Conservation (phyloP, 2,329 filamentous ascomycete genomes). For the Fusarium sp. region DNA sequence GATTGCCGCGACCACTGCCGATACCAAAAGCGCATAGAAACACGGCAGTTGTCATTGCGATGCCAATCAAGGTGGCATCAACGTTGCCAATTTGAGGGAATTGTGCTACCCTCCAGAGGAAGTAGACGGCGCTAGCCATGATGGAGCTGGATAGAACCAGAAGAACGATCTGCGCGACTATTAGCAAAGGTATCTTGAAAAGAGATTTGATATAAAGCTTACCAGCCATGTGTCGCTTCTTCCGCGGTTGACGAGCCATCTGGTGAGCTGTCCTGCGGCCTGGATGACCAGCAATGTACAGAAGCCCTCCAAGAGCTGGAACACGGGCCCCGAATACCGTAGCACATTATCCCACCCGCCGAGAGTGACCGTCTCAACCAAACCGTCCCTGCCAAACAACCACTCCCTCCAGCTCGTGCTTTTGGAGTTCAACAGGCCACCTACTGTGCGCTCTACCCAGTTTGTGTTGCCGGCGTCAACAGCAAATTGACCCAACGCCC, state of each 20-base stretch:
- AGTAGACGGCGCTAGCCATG: conserved; percentile 94
- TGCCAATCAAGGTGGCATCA: conserved; percentile 92
- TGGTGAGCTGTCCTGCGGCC: conserved; percentile 91
- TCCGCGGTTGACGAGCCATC: conserved; percentile 93
- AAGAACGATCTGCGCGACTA: conserved; percentile 79
- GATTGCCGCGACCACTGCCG: conserved; percentile 91
- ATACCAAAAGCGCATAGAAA: conserved; percentile 96
- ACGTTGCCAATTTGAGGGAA: conserved; percentile 95
- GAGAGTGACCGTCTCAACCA: conserved; percentile 83
- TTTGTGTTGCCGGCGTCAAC: conserved; percentile 82
- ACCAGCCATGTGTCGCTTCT: conserved; percentile 98
- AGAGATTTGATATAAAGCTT: conserved; percentile 54
- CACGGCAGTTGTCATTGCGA: conserved; percentile 90
- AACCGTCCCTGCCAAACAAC: conserved; percentile 87
- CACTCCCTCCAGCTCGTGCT: conserved; percentile 81
- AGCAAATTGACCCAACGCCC: conserved; percentile 95
- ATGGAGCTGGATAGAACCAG: conserved; percentile 89
- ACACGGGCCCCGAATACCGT: conserved; percentile 91
- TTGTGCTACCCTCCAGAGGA: conserved; percentile 92
- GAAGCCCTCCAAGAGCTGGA: conserved; percentile 95
- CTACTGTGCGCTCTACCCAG: conserved; percentile 87
- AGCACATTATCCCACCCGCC: conserved; percentile 90
- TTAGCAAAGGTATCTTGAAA: conserved; percentile 50
- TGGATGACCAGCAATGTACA: conserved; percentile 97
- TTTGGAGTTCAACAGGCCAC: conserved; percentile 71